Percentiles rank a stretch among this genome's conserved stretches.
These are phyloP conservation scores for Babesia bigemina DNA, from an alignment of 169 alveolate genomes.

Conservation along the genomic window DNA sequence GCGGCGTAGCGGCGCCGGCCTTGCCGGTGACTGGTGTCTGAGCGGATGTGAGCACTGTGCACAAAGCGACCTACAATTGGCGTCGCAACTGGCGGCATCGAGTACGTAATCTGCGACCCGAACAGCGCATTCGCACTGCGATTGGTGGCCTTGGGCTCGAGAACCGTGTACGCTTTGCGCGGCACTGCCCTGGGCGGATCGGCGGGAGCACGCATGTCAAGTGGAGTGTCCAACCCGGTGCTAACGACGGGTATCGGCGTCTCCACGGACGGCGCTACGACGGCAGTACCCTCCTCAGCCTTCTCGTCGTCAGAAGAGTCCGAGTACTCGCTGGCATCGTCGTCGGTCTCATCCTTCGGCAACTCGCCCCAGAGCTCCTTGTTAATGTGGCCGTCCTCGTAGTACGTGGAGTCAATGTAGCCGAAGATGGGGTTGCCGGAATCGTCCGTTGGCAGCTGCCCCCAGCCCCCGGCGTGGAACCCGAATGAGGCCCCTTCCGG, in stretches of 20 bases:
- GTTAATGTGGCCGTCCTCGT: conserved; percentile 59
- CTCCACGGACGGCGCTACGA: conserved; percentile 45
- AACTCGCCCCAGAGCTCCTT: conserved; percentile 71
- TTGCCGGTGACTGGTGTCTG: conserved; percentile 31
- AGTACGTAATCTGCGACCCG: conserved; percentile 66
- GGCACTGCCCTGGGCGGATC: conserved; percentile 44
- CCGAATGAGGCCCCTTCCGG: conserved; percentile 87
- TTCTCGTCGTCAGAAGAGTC: conserved; percentile 40
- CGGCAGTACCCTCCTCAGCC: conserved; percentile 48
- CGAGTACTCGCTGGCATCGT: conserved; percentile 49
- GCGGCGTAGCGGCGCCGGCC: conserved; percentile 56
- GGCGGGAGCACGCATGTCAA: conserved; percentile 36
- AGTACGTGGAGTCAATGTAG: conserved; percentile 69
- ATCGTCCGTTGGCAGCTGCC: conserved; percentile 84
- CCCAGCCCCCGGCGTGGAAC: conserved; percentile 92
- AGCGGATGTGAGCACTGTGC: neutral
- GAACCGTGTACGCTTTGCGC: conserved; percentile 67
- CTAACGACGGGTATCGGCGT: conserved; percentile 25
- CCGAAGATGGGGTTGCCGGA: conserved; percentile 81
- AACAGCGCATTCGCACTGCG: conserved; percentile 46
- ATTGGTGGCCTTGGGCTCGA: conserved; percentile 51
- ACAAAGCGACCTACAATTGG: conserved; percentile 35
- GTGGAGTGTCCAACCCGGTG: conserved; percentile 62
- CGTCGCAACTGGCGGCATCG: conserved; percentile 69
- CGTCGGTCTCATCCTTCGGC: conserved; percentile 67